Evolutionary conservation across 352 stramenopile genomes (phyloP).

Genomic region (Pythium myriotylum): DNA sequence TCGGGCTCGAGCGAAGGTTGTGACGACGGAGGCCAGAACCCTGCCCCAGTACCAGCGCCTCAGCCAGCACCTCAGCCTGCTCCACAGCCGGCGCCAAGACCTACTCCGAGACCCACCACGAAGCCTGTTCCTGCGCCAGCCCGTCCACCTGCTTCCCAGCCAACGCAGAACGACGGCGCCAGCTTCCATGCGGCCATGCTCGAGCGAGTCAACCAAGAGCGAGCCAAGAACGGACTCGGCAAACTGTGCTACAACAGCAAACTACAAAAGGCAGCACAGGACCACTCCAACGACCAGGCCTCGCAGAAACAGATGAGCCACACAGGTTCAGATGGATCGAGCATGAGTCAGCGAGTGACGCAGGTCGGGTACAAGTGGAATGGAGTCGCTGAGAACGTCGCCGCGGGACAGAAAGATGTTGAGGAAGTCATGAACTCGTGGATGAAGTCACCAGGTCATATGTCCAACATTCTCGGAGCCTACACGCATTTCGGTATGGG

Average conservation of each 20-base stretch:
- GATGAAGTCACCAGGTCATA: constrained; percentile 30
- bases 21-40: too few species aligned
- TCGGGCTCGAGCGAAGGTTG: not conserved
- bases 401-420: not conserved
- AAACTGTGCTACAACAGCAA: constrained; percentile 38
- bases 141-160: too few species aligned
- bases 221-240: constrained; percentile 34
- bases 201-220: constrained; percentile 22
- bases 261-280: constrained; percentile 39
- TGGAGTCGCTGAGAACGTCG: constrained; percentile 11
- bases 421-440: constrained; percentile 21
- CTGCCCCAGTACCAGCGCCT: too few species aligned
- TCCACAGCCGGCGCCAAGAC: too few species aligned
- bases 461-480: constrained; percentile 43
- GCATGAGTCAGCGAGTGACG: constrained; percentile 25
- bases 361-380: constrained; percentile 4
- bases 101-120: too few species aligned
- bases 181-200: constrained; percentile 2
- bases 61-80: too few species aligned
- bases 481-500: constrained; percentile 47
- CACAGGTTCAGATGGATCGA: constrained; percentile 40
- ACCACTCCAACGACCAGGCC: constrained; percentile 50
- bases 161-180: not conserved
- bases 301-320: constrained; percentile 43
- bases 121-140: too few species aligned